Percentiles rank a stretch among this genome's conserved stretches.
Conservation (phyloP, 192 early-diverging fungal species). For the Coemansia pectinata region DNA sequence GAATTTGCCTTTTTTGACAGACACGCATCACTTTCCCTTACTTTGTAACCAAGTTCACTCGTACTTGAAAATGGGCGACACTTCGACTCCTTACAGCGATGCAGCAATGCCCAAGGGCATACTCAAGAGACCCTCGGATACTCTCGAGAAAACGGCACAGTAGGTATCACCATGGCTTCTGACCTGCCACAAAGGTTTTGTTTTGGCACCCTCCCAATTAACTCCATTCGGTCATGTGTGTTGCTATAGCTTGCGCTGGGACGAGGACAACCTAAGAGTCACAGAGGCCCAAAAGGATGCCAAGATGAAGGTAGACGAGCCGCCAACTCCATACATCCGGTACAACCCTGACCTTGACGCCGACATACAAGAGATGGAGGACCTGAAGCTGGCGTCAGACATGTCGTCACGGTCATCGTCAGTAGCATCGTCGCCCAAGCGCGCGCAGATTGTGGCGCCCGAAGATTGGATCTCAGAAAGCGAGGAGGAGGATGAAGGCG, state of each 20-base stretch:
- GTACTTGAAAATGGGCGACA: constrained; percentile 1
- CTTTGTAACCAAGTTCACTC: not conserved
- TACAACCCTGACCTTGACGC: constrained; percentile 84
- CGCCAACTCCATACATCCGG: constrained; percentile 92
- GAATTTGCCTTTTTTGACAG: not conserved
- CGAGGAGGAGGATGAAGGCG: constrained; percentile 31
- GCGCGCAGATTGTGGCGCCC: constrained; percentile 45
- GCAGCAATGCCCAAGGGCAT: constrained; percentile 54
- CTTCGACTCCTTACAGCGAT: constrained; percentile 11
- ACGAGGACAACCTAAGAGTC: constrained; percentile 88
- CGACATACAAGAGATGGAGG: constrained; percentile 53
- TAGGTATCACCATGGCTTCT: constrained; percentile 16
- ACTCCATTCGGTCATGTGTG: not conserved
- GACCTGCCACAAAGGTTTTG: not conserved
- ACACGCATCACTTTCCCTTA: not conserved
- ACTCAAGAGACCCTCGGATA: constrained; percentile 36
- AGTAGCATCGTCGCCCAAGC: constrained; percentile 58
- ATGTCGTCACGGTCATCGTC: constrained; percentile 47
- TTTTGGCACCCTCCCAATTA: not conserved
- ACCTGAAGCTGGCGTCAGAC: constrained; percentile 36
- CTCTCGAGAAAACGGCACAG: constrained; percentile 30
- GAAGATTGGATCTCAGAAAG: constrained; percentile 45
- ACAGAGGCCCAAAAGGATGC: constrained; percentile 88
- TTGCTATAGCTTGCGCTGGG: constrained; percentile 77
- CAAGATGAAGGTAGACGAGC: constrained; percentile 97